These are phyloP conservation scores for Fusarium hainanense DNA, from an alignment of 2,329 filamentous ascomycete species.

Conservation along the genomic window DNA sequence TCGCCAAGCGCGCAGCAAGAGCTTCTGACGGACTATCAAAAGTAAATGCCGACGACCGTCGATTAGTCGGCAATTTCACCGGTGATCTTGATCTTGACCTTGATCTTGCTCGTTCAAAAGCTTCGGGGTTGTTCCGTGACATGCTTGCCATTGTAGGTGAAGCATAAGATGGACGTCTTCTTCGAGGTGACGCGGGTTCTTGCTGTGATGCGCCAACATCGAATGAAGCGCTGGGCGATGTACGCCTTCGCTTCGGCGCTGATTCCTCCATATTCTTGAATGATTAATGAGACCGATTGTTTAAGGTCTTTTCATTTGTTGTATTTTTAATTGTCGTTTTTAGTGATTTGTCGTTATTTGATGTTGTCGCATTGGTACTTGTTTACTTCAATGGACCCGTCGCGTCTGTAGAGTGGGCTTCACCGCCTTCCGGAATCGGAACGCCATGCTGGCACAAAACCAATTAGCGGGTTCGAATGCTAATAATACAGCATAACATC, in stretches of 20 bases:
- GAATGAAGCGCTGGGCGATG: slow-evolving; percentile 60
- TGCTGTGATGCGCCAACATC: slow-evolving; percentile 26
- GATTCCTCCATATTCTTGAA: slow-evolving; percentile 60
- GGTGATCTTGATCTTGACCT: slow-evolving; percentile 52
- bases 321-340: not conserved
- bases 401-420: slow-evolving; percentile 44
- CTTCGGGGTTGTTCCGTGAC: slow-evolving; percentile 68
- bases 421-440: slow-evolving; percentile 40
- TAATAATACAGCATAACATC: not conserved
- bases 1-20: slow-evolving; percentile 48
- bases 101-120: slow-evolving; percentile 56
- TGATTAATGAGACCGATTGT: not conserved
- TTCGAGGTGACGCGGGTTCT: slow-evolving; percentile 48
- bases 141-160: slow-evolving; percentile 75
- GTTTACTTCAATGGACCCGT: slow-evolving; percentile 42
- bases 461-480: not conserved
- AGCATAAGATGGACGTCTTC: slow-evolving; percentile 67
- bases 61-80: slow-evolving; percentile 43
- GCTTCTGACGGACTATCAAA: slow-evolving; percentile 46
- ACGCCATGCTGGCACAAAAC: not conserved
- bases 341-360: slow-evolving; percentile 13
- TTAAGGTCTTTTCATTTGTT: slow-evolving; percentile 18
- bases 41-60: slow-evolving; percentile 11
- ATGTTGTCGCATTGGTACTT: slow-evolving; percentile 40
- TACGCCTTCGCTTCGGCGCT: slow-evolving; percentile 72